These are phyloP conservation scores for Suaeda aralocaspica DNA, from an alignment of 148 eudicot genomes.

Conservation along the genomic window DNA sequence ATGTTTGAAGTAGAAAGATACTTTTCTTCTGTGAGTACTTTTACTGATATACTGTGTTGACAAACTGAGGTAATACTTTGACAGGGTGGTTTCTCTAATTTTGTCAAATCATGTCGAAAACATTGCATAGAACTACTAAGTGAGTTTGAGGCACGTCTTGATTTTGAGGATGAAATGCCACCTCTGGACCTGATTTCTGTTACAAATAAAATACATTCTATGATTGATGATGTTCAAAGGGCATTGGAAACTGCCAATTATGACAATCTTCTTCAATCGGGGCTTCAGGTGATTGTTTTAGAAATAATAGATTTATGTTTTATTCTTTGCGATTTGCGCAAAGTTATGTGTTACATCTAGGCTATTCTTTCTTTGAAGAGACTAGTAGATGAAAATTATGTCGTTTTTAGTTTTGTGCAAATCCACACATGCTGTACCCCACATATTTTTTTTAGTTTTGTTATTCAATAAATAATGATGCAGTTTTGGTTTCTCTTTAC, in stretches of 20 bases:
- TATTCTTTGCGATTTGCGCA: background rate
- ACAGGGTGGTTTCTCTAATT: constrained; percentile 92
- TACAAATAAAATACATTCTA: constrained; percentile 43
- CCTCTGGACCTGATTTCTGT: constrained; percentile 50
- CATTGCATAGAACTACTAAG: constrained; percentile 85
- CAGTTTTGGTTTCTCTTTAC: no score
- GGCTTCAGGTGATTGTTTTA: constrained; percentile 62
- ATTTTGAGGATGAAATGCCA: constrained; percentile 99
- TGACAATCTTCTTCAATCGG: constrained; percentile 89
- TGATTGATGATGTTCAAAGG: constrained; percentile 56
- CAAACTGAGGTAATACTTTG: constrained; percentile 1
- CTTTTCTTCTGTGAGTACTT: constrained; percentile 4
- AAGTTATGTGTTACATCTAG: constrained; percentile 7
- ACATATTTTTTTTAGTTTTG: no score
- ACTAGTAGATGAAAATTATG: background rate
- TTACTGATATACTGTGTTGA: background rate
- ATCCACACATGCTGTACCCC: no score
- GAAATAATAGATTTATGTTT: background rate
- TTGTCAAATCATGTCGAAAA: constrained; percentile 65
- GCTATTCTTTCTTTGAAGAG: background rate
- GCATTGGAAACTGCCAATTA: constrained; percentile 87
- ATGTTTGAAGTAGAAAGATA: constrained; percentile 19
- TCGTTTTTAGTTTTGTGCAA: background rate
- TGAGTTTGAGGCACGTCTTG: constrained; percentile 97
- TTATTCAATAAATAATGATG: no score